Evolutionary conservation across 176 grass and related monocot genomes (phyloP).

Genomic region (Avena eriantha): DNA sequence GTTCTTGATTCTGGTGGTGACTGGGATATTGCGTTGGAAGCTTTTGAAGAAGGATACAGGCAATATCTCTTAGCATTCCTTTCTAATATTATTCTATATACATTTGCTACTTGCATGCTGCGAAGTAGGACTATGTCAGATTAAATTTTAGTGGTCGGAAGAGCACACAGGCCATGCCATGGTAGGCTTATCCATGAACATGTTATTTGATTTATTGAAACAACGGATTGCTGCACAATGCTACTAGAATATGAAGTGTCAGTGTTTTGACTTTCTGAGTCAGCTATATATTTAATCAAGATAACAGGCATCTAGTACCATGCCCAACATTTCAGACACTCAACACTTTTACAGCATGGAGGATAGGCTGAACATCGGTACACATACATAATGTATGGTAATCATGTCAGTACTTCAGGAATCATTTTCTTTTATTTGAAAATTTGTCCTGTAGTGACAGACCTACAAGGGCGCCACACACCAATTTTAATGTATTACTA

Average conservation of each 20-base stretch:
- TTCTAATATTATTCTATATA: conserved; percentile 20
- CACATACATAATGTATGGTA: conserved; percentile 8
- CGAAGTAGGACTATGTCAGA: conserved; percentile 18
- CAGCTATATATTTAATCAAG: conserved; percentile 8
- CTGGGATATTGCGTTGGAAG: conserved; percentile 74
- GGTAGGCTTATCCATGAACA: neutral
- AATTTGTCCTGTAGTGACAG: neutral
- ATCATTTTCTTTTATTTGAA: conserved; percentile 1
- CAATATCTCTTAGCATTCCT: conserved; percentile 43
- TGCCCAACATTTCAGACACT: conserved; percentile 5
- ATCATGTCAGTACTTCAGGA: neutral
- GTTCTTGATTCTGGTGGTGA: conserved; percentile 83
- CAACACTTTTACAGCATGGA: neutral
- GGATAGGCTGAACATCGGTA: neutral
- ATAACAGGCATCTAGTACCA: neutral
- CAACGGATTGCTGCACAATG: neutral
- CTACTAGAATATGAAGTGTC: neutral
- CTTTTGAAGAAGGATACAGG: conserved; percentile 97
- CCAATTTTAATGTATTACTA: neutral
- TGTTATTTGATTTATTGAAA: conserved; percentile 33
- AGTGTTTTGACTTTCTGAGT: conserved; percentile 33
- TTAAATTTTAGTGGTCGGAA: conserved; percentile 18
- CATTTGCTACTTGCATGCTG: neutral
- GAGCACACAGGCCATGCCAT: conserved; percentile 22
- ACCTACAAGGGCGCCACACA: neutral